Percentiles rank a stretch among this genome's conserved stretches.
Evolutionary conservation across 108 stramenopile genomes (phyloP).

Genomic region (Cyclotella baltica): DNA sequence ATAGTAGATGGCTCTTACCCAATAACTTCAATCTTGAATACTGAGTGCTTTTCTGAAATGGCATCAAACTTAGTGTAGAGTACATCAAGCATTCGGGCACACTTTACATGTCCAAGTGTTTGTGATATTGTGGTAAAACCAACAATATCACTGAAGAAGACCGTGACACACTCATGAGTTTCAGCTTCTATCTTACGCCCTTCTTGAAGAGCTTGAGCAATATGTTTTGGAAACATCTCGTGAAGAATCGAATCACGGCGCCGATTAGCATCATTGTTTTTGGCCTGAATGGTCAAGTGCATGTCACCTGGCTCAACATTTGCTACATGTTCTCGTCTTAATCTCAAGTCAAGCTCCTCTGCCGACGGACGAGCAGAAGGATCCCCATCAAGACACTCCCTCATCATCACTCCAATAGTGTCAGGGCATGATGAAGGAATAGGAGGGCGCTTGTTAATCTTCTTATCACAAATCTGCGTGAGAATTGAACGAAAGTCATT

Average conservation of each 20-base stretch:
- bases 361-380: conserved; percentile 50
- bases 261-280: not conserved
- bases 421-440: conserved; percentile 40
- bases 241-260: conserved; percentile 25
- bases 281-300: conserved; percentile 4
- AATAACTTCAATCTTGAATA: conserved; percentile 86
- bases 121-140: conserved; percentile 71
- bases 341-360: conserved; percentile 56
- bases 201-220: conserved; percentile 59
- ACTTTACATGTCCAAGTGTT: conserved; percentile 58
- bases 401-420: conserved; percentile 45
- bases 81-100: conserved; percentile 71
- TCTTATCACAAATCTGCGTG: conserved; percentile 42
- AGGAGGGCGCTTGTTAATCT: conserved; percentile 59
- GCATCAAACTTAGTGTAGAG: conserved; percentile 74
- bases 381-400: conserved; percentile 43
- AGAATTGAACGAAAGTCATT: conserved; percentile 46
- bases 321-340: conserved; percentile 44
- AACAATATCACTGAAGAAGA: conserved; percentile 73
- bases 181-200: conserved; percentile 63
- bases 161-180: conserved; percentile 12
- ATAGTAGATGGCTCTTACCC: conserved; percentile 27
- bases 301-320: conserved; percentile 42
- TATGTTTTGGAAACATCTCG: conserved; percentile 61
- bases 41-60: conserved; percentile 65